These are phyloP conservation scores for Fonsecaea multimorphosa DNA, from an alignment of 2,329 filamentous ascomycete species.

Conservation along the genomic window DNA sequence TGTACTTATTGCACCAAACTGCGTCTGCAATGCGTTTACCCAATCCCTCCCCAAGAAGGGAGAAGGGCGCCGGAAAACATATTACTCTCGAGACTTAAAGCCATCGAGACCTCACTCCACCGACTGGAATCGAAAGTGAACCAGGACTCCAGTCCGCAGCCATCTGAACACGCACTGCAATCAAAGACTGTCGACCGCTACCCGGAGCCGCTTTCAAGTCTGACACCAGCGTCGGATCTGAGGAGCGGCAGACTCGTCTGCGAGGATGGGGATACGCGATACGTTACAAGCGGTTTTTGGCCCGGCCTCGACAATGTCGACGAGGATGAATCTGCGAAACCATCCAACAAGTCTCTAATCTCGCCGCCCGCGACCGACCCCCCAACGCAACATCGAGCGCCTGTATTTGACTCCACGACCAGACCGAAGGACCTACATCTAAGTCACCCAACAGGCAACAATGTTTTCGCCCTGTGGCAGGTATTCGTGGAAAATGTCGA, in stretches of 20 bases:
- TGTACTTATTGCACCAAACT: slow-evolving; percentile 65
- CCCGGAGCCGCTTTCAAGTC: not conserved
- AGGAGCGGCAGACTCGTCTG: slow-evolving; percentile 59
- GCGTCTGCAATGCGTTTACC: slow-evolving; percentile 44
- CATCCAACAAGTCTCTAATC: not conserved
- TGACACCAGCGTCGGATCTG: not conserved
- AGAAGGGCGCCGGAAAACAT: slow-evolving; percentile 15
- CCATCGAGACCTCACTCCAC: slow-evolving; percentile 19
- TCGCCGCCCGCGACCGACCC: not conserved
- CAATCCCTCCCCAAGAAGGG: slow-evolving; percentile 36
- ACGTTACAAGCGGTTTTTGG: slow-evolving; percentile 67
- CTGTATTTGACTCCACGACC: not conserved
- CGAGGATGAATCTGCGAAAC: not conserved
- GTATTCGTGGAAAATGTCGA: slow-evolving; percentile 72
- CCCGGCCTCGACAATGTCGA: slow-evolving; percentile 63
- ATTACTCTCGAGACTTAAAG: slow-evolving; percentile 16
- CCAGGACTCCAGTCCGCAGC: not conserved
- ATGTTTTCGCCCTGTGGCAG: slow-evolving; percentile 74
- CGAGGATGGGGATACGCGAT: slow-evolving; percentile 63
- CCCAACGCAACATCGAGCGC: not conserved
- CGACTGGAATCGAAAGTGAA: slow-evolving; percentile 13
- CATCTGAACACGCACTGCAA: not conserved
- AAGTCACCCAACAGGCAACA: slow-evolving; percentile 35
- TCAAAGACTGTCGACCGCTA: too few relatives aligned
- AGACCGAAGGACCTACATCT: slow-evolving; percentile 2